Base-by-base conservation (phyloP, 75 land plant species). In the Ceratopteris richardii region DNA sequence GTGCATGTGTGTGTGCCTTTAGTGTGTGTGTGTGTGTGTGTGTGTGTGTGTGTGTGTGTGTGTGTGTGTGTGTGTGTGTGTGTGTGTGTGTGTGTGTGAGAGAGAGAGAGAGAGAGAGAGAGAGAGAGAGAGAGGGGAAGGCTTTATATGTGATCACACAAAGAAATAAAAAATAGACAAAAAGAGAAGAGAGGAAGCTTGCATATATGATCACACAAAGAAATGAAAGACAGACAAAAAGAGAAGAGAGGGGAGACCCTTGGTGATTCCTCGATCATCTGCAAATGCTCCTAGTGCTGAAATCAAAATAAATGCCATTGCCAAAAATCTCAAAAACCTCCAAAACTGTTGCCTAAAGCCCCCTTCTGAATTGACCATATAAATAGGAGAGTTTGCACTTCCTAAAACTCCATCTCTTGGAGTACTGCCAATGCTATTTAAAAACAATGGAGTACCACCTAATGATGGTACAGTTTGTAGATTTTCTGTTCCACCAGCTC, bases 201-300 rank as follows among this genome's bases (percentile, higher is more conserved):
- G 14, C 9, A 9, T 9, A 9, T 14, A 40, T 40, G 42, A 40
- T 9, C 42, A 40, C 42, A 40, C 9, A 9, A 40, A 40, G 14
- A 40, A 14, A 40, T 40, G n/a, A n/a, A n/a, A n/a, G n/a, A n/a
- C n/a, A n/a, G n/a, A n/a, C n/a, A 33, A 9, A 33, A 9, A 33
- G 37, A 33, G 37, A 33, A 9, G 9, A 9, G 9, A 9, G 9
- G 37, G 9, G 37, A 33, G 37, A 52, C 98, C 98, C 85, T 94
- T 94, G 29, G 87, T 77, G 43, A 94, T 80, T 42, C 91, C 96
- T 57, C 82, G 80, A 52, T 94, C 98, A 62, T 94, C 98, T 68
- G 89, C 83, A 27, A 94, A 83, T 24, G 98, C 88, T 56, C 91
- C 98, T 59, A 86, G 78, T 29, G 83, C 98, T 44, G 98, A 94